Base-by-base conservation (phyloP, 2,329 filamentous ascomycete species). In the Aspergillus ustus region DNA sequence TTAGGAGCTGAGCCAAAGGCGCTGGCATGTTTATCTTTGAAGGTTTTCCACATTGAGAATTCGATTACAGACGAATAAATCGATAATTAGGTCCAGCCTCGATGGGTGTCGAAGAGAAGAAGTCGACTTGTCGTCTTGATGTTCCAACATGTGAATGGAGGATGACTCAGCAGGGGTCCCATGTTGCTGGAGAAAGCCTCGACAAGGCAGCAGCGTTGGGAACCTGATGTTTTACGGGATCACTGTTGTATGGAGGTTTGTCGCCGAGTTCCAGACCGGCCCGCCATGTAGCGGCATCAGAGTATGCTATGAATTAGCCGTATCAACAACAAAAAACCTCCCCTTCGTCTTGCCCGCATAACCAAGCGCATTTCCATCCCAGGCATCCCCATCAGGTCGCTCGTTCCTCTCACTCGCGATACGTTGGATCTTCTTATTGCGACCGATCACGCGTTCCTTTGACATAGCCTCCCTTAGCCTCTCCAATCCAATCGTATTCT, bases 251-350 rank as follows among this genome's bases (percentile, higher is more conserved):
- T 25, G 25, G 25, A 25, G 25, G 25, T 25, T 25, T 25, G 25
- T 25, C 25, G 25, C 25, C 25, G 25, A 15, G 52, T 60, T 63
- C 15, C 44, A 20, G 2, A 22, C 13, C 13, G 25, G 22, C 2
- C 20, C 15, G 5, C 29, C 8, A n/a, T 44, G 25, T 15, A 46
- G 17, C 22, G 29, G 43, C 13, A 19, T 40, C 45, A 29, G 8
- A 48, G 20, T 50, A 62, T 58, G 44, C 59, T 45, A 51, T 44
- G 48, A 59, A 19, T 61, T 71, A 45, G 69, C 66, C 15, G 72
- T 75, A 65, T 91, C 86, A 2, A 95, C 92, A 7, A 94, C 87
- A 68, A 96, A 94, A 70, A 89, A 96, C 66, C 84, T 86, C 15
- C 91, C 91, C 4, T 84, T 84, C 57, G 82, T 92, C 69, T 84